phyloP scores from a whole-genome alignment of 2,329 filamentous ascomycete species.

The Cryphonectria parasitica region DNA sequence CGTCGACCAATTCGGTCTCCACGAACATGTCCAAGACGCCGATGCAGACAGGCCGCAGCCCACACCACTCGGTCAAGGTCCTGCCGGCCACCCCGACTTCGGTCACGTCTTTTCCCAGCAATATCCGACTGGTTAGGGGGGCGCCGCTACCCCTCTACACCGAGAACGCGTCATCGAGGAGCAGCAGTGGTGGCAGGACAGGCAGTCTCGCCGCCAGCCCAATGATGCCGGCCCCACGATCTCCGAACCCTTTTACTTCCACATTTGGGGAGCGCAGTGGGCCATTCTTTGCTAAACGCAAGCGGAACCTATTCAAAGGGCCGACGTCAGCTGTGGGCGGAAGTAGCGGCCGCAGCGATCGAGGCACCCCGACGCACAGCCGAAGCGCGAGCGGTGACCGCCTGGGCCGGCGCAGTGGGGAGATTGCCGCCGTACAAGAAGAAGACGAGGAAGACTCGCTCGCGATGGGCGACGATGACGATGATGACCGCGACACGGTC shows the following conservation, averaged over 20 bases:
- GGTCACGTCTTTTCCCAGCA: slow-evolving; percentile 72
- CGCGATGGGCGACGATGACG: slow-evolving; percentile 33
- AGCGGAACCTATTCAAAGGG: slow-evolving; percentile 81
- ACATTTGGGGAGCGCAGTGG: slow-evolving; percentile 43
- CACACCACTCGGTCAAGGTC: slow-evolving; percentile 93
- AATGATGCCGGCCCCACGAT: slow-evolving; percentile 46
- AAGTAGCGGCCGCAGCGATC: slow-evolving; percentile 42
- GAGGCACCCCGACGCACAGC: slow-evolving; percentile 41
- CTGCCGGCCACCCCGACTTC: slow-evolving; percentile 84
- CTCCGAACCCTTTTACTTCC: slow-evolving; percentile 60
- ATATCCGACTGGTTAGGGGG: slow-evolving; percentile 79
- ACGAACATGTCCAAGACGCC: slow-evolving; percentile 70
- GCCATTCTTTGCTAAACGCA: slow-evolving; percentile 75
- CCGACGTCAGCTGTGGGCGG: slow-evolving; percentile 65
- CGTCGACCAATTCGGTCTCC: slow-evolving; percentile 75
- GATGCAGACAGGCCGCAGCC: slow-evolving; percentile 68
- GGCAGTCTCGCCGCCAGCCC: slow-evolving; percentile 36
- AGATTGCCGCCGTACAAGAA: slow-evolving; percentile 70
- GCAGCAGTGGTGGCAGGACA: slow-evolving; percentile 29
- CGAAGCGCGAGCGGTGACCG: slow-evolving; percentile 66
- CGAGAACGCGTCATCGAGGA: slow-evolving; percentile 55
- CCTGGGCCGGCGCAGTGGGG: slow-evolving; percentile 69
- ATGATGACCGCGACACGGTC: slow-evolving; percentile 50
- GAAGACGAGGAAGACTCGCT: slow-evolving; percentile 57
- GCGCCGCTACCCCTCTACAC: slow-evolving; percentile 58